Conservation (phyloP, 768 basidiomycete genomes). For the Cyclocybe cylindracea region DNA sequence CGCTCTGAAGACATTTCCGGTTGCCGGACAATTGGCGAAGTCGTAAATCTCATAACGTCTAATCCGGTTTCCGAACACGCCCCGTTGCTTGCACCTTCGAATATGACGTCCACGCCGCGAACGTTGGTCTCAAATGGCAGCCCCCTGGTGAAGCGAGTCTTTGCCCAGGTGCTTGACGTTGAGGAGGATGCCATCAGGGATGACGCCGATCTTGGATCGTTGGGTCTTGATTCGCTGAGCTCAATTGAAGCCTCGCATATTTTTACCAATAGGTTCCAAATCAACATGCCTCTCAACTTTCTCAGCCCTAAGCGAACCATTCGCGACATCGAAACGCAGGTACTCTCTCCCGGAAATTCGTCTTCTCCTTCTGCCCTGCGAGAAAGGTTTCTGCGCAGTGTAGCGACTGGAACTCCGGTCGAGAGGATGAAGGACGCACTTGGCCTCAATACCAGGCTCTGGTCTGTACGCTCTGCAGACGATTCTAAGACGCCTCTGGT, state of each 20-base stretch:
- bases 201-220: conserved; percentile 43
- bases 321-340: conserved; percentile 33
- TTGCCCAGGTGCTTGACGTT: conserved; percentile 21
- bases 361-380: background rate
- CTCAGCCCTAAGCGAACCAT: conserved; percentile 43
- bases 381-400: background rate
- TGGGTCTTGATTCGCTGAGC: conserved; percentile 67
- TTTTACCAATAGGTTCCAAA: conserved; percentile 39
- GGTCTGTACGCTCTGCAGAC: conserved; percentile 33
- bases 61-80: conserved; percentile 2
- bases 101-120: conserved; percentile 29
- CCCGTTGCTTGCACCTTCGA: background rate
- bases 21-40: conserved; percentile 36
- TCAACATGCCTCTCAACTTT: conserved; percentile 45
- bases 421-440: background rate
- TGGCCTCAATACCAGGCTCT: conserved; percentile 5
- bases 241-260: conserved; percentile 61
- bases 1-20: conserved; percentile 28
- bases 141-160: conserved; percentile 9
- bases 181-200: conserved; percentile 39
- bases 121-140: conserved; percentile 31
- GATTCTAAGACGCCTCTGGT: conserved; percentile 45
- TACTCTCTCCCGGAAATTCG: conserved; percentile 15
- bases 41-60: conserved; percentile 29
- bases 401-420: background rate